A percentile compares a stretch with the other conserved stretches of the same genome.
These are phyloP conservation scores for Mycena capillaripes DNA, from an alignment of 768 basidiomycete genomes.

Conservation along the genomic window DNA sequence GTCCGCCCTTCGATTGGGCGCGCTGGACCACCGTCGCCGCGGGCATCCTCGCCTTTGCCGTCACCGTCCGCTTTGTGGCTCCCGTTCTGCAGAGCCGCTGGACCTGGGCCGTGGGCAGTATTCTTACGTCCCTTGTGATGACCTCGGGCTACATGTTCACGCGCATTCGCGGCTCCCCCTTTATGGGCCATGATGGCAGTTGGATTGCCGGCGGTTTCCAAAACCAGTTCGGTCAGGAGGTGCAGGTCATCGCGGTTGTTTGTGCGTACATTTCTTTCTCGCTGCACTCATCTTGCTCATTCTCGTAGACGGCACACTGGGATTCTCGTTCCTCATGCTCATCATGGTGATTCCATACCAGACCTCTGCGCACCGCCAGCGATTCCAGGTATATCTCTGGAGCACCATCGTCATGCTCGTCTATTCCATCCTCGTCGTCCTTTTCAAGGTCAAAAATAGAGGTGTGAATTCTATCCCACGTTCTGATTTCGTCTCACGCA, in stretches of 20 bases:
- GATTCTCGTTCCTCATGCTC: constrained; percentile 84
- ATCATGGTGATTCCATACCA: constrained; percentile 86
- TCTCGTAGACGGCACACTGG: constrained; percentile 84
- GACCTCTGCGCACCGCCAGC: constrained; percentile 79
- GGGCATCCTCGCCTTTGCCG: constrained; percentile 60
- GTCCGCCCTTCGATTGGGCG: constrained; percentile 81
- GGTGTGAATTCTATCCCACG: constrained; percentile 59
- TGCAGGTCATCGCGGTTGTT: constrained; percentile 85
- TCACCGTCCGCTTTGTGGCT: constrained; percentile 71
- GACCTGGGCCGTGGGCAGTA: constrained; percentile 78
- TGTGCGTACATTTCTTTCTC: constrained; percentile 69
- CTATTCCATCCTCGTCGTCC: constrained; percentile 87
- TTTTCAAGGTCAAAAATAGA: constrained; percentile 94
- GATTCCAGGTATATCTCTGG: constrained; percentile 93
- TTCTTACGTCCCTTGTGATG: constrained; percentile 82
- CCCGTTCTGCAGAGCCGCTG: constrained; percentile 80
- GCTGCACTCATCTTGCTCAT: constrained; percentile 23
- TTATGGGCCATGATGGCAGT: constrained; percentile 69
- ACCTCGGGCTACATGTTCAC: constrained; percentile 98
- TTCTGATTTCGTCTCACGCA: constrained; percentile 6
- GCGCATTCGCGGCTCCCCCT: constrained; percentile 88
- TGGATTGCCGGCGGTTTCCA: constrained; percentile 94
- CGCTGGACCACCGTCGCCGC: constrained; percentile 63
- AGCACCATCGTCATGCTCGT: constrained; percentile 83
- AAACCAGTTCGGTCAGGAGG: constrained; percentile 94